phyloP scores from a whole-genome alignment of 148 eudicot species.

The Linanthus parryae region DNA sequence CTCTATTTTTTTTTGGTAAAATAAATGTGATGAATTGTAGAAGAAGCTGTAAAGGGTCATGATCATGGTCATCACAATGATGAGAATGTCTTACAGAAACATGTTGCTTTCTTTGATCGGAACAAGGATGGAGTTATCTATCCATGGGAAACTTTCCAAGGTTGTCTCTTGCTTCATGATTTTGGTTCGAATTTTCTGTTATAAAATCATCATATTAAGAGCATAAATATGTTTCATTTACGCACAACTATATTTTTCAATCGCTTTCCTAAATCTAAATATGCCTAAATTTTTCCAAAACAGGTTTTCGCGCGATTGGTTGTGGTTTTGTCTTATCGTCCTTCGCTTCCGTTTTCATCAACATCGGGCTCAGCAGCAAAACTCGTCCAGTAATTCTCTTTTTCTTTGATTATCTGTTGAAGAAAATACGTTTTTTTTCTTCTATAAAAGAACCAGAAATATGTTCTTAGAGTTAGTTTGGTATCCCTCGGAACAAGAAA shows the following conservation, averaged over 20 bases:
- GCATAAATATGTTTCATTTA: not conserved
- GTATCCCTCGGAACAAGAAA: no score
- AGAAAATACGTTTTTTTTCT: no score
- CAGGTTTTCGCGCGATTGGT: constrained; percentile 53
- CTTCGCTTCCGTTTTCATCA: constrained; percentile 26
- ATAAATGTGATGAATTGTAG: no score
- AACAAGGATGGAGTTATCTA: constrained; percentile 76
- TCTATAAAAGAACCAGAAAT: no score
- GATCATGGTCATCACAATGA: no score
- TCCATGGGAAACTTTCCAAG: constrained; percentile 76
- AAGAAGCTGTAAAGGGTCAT: no score
- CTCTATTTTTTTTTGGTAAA: no score
- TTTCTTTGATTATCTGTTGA: constrained; percentile 1
- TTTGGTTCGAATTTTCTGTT: no score
- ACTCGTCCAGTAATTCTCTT: constrained; percentile 40
- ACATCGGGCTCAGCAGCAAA: constrained; percentile 36
- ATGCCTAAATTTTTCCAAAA: not conserved
- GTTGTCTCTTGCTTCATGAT: constrained; percentile 25
- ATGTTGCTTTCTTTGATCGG: constrained; percentile 62
- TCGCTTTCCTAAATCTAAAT: not conserved
- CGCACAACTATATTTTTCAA: not conserved
- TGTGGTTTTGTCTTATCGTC: constrained; percentile 26
- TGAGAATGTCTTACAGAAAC: constrained; percentile 47
- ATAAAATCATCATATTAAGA: no score
- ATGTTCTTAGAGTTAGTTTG: no score